phyloP scores from a whole-genome alignment of 129 eudicot genomes.

The Flaveria bidentis region DNA sequence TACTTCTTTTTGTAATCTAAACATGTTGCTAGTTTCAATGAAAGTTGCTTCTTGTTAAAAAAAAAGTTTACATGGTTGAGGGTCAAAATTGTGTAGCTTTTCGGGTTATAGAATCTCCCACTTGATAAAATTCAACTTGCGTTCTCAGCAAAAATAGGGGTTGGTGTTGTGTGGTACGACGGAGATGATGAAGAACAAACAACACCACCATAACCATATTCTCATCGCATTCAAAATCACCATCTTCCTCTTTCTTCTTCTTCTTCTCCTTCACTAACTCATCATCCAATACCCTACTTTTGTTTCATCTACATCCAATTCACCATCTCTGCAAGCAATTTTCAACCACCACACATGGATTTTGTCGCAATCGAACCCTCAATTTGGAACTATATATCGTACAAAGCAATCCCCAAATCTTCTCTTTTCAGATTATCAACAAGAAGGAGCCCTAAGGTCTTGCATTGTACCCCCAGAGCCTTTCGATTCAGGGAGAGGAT shows the following conservation, averaged over 20 bases:
- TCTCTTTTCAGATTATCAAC: constrained; percentile 29
- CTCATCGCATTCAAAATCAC: constrained; percentile 18
- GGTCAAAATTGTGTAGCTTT: constrained; percentile 11
- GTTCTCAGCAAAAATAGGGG: constrained; percentile 17
- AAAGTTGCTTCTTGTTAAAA: too few species aligned
- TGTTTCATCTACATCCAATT: not conserved
- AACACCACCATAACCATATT: constrained; percentile 31
- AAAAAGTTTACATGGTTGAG: not conserved
- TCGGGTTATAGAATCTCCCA: constrained; percentile 6
- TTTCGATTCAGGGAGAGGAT: constrained; percentile 17
- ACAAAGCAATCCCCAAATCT: constrained; percentile 24
- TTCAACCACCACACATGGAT: constrained; percentile 46
- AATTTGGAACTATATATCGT: constrained; percentile 31
- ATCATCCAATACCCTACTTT: constrained; percentile 33
- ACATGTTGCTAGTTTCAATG: too few species aligned
- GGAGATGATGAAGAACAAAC: constrained; percentile 28
- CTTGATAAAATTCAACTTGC: constrained; percentile 30
- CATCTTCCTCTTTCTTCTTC: not conserved
- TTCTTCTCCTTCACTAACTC: constrained; percentile 35
- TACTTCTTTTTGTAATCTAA: too few species aligned
- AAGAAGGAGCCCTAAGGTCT: constrained; percentile 17
- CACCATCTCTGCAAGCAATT: not conserved
- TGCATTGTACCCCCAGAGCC: constrained; percentile 16
- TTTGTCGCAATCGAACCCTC: constrained; percentile 40
- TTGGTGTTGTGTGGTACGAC: constrained; percentile 34